Evolutionary conservation across 2,329 filamentous ascomycete genomes (phyloP), one percentile per base, ranked within the genome.

Genomic region (Neoascochyta sp.): DNA sequence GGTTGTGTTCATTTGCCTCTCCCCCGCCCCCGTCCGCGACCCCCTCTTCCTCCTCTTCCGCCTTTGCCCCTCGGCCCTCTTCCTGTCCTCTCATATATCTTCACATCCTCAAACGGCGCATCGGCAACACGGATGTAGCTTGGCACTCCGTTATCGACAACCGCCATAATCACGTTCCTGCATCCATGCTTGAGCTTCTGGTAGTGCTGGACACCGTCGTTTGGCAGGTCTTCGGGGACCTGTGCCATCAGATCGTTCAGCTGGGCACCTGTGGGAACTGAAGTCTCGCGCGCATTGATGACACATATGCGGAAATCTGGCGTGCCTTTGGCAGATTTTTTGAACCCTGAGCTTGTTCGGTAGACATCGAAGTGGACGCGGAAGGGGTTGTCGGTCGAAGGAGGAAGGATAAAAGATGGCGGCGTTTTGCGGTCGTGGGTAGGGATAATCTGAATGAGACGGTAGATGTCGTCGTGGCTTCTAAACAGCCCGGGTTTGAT

Each of bases 261-360:
- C 57, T 96, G 76, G 11, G 77, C 71, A 2, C 90, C 66, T 0
- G 82, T 82, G 0, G 92, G 92, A 9, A 95, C 68, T 2, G 65
- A 67, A 0, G 83, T 82, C 12, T 79, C 74, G 12, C 81, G 76
- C 4, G 87, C 83, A 57, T 92, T 81, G 31, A 90, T 73, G 10
- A 96, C 84, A 10, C 83, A 83, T 38, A 96, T 75, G 36, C 83
- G 80, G 62, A 94, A 95, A 57, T 95, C 86, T 0, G 90, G 88
- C 0, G 75, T 57, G 0, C 83, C 82, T 1, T 86, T 88, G 4
- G 74, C 76, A n/a, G 80, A 78, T 63, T 95, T 95, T 46, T 81
- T 80, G 67, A 90, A 92, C 19, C 52, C 52, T 14, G 44, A 39
- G 1, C 74, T 69, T 41, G 83, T 78, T 59, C 90, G 93, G 80